phyloP scores from a whole-genome alignment of 805 yeast species.

The Candida gorgasii region DNA sequence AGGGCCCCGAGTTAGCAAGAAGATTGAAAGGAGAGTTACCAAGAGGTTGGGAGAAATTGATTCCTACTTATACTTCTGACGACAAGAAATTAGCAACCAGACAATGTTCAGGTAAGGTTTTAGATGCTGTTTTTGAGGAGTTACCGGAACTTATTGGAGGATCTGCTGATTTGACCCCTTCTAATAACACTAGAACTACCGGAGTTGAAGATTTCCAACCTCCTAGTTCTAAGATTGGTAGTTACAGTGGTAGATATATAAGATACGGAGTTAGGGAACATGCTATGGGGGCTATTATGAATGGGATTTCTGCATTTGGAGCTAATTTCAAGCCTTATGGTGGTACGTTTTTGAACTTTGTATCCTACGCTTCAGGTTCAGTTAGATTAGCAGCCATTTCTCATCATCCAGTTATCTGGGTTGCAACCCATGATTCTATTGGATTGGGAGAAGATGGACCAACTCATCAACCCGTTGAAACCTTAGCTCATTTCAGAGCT shows the following conservation, averaged over 20 bases:
- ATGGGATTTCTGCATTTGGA: conserved; percentile 92
- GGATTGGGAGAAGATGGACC: conserved; percentile 95
- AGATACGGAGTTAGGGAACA: conserved; percentile 99
- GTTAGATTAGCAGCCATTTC: conserved; percentile 81
- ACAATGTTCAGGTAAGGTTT: conserved; percentile 83
- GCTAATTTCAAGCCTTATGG: conserved; percentile 88
- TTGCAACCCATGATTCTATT: conserved; percentile 87
- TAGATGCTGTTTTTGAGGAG: conserved; percentile 58
- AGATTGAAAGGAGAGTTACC: conserved; percentile 80
- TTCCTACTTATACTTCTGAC: conserved; percentile 75
- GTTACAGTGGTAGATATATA: conserved; percentile 87
- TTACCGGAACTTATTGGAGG: conserved; percentile 95
- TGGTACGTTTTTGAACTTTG: conserved; percentile 96
- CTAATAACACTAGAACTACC: conserved; percentile 89
- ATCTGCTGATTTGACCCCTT: conserved; percentile 97
- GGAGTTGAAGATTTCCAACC: conserved; percentile 92
- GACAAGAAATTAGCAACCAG: conserved; percentile 91
- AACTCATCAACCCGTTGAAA: conserved; percentile 90
- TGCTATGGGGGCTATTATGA: conserved; percentile 97
- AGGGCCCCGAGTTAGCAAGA: conserved; percentile 77
- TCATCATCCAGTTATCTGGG: conserved; percentile 81
- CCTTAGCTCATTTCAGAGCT: conserved; percentile 84
- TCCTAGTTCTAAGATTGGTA: conserved; percentile 74
- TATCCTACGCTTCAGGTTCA: conserved; percentile 82
- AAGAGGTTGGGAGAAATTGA: conserved; percentile 69